These are phyloP conservation scores for Mediolabrus comicus DNA, from an alignment of 108 stramenopile species.

Conservation along the genomic window DNA sequence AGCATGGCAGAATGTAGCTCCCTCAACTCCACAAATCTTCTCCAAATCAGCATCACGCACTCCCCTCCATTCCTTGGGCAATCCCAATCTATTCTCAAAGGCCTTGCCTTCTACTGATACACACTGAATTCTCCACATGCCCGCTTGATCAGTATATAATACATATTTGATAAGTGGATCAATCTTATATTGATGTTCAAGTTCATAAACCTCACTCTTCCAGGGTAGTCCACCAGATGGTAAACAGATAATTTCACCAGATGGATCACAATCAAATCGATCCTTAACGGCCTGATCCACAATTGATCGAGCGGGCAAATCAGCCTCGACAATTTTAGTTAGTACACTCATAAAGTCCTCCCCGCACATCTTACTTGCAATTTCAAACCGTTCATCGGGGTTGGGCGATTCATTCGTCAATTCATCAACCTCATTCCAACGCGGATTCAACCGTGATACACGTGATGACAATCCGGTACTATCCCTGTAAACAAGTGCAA, in stretches of 20 bases:
- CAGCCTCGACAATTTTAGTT: slow-evolving; percentile 77
- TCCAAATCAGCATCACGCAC: slow-evolving; percentile 89
- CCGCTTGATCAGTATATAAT: slow-evolving; percentile 87
- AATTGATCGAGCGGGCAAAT: slow-evolving; percentile 89
- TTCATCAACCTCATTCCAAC: slow-evolving; percentile 87
- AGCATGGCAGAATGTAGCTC: slow-evolving; percentile 93
- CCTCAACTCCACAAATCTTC: slow-evolving; percentile 76
- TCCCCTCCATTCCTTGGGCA: slow-evolving; percentile 95
- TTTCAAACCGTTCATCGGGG: slow-evolving; percentile 86
- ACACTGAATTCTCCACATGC: slow-evolving; percentile 98
- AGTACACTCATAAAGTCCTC: slow-evolving; percentile 84
- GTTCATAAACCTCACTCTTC: slow-evolving; percentile 90
- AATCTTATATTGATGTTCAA: slow-evolving; percentile 72
- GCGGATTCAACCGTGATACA: slow-evolving; percentile 87
- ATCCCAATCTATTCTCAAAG: slow-evolving; percentile 86
- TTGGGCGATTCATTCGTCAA: slow-evolving; percentile 45
- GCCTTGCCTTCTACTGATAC: slow-evolving; percentile 91
- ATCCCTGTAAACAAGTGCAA: slow-evolving; percentile 73
- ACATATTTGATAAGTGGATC: slow-evolving; percentile 90
- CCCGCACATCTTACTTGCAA: slow-evolving; percentile 83
- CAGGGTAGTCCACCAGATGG: slow-evolving; percentile 89
- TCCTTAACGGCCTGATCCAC: slow-evolving; percentile 79
- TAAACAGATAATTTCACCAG: slow-evolving; percentile 82
- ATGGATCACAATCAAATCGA: slow-evolving; percentile 66
- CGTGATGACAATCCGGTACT: slow-evolving; percentile 83